These are phyloP conservation scores for Monilinia vaccinii-corymbosi DNA, from an alignment of 2,329 filamentous ascomycete genomes.

Conservation along the genomic window DNA sequence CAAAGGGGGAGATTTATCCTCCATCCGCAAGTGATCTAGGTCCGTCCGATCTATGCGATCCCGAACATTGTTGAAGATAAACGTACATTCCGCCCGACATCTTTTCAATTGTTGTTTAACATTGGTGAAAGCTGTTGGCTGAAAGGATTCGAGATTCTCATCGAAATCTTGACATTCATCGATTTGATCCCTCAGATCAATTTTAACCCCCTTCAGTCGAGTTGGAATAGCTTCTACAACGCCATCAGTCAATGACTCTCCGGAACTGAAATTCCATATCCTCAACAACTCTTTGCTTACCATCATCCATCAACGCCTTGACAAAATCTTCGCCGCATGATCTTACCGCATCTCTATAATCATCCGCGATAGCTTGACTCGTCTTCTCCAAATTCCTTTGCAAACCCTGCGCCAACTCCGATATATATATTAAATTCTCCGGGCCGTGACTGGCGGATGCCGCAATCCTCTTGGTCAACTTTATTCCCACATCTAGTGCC, in stretches of 20 bases:
- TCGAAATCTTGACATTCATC: constrained; percentile 24
- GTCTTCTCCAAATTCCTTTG: constrained; percentile 20
- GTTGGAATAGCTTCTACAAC: constrained; percentile 19
- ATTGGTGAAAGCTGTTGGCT: constrained; percentile 16
- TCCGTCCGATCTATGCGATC: constrained; percentile 14
- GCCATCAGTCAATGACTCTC: constrained; percentile 7
- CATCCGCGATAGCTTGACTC: constrained; percentile 19
- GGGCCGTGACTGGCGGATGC: constrained; percentile 18
- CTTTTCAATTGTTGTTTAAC: constrained; percentile 21
- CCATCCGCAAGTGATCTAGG: constrained; percentile 8
- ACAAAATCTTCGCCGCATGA: constrained; percentile 22
- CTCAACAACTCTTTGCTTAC: constrained; percentile 14
- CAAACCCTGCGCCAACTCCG: constrained; percentile 19
- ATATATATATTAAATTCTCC: constrained; percentile 21
- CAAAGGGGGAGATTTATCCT: constrained; percentile 5
- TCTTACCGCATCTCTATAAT: constrained; percentile 19
- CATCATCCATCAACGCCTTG: constrained; percentile 22
- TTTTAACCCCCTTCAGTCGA: constrained; percentile 23
- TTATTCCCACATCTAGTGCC: constrained; percentile 23
- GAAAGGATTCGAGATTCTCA: constrained; percentile 23
- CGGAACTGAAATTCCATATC: background rate
- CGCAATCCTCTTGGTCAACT: constrained; percentile 21
- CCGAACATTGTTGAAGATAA: constrained; percentile 20
- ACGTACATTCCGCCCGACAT: constrained; percentile 21
- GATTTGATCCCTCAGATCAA: constrained; percentile 24